Base-by-base conservation (phyloP, 1,284 basidiomycete species). In the Bothia castanella region DNA sequence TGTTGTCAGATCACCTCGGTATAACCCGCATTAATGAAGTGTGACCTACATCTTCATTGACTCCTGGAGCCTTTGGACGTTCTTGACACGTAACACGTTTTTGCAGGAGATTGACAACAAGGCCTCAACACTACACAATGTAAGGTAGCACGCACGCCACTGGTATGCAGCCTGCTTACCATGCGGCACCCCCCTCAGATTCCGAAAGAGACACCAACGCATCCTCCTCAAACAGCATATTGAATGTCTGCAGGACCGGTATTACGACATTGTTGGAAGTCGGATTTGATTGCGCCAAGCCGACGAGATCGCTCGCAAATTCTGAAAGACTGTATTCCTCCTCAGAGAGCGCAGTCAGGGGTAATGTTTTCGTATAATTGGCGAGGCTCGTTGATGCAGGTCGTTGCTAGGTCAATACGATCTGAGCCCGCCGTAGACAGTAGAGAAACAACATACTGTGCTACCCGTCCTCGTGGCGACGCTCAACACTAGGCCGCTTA, bases 381-480 rank as follows among this genome's bases (percentile, higher is more conserved):
- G 81, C 74, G 19, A 92, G 70, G 53, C 83, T 83, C 27, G 69
- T 70, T 4, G 83, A 74, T 34, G 83, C 81, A 31, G 83, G 80
- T 23, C 80, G 82, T 77, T 87, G 83, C 89, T 92, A 58, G 45
- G 36, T 49, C 48, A 38, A 45, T 59, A 45, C 31, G 17, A 48
- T 20, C 39, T 59, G 38, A 54, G 47, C 42, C 35, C 45, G 30
- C 38, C 17, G 39, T 49, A 19, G 49, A 54, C 42, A 56, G 45
- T 29, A 25, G n/a, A 42, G 47, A 54, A 43, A 40, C 21, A 31
- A 70, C 85, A 69, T 63, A 93, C 92, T 11, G 85, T 88, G 59
- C 86, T 89, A 56, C 87, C 83, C 5, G 89, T 90, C 67, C 82
- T 86, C 64, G 89, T 87, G 32, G 86, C 87, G 29, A 89, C 73